Base-by-base conservation (phyloP, 768 basidiomycete genomes). In the Boletus sensibilis region DNA sequence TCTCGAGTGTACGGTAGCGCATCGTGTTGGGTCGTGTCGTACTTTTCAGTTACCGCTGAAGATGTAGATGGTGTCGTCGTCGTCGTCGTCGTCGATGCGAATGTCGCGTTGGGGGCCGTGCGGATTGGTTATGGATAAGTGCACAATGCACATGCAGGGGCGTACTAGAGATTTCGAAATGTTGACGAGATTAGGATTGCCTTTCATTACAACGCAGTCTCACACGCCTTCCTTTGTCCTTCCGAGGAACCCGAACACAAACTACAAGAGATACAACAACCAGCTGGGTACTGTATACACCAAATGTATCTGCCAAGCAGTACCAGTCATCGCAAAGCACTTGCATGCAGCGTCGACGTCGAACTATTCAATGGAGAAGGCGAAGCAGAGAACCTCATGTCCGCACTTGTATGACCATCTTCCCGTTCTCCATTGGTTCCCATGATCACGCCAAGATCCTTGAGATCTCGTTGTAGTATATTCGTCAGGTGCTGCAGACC, bases 1-100 rank as follows among this genome's bases (percentile, higher is more conserved):
- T 97, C 77, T 95, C 94, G 43, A 95, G 83, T 4, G 92, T 93
- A 57, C 90, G 83, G 71, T 90, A 91, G 58, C 91, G 87, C 92
- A 94, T 94, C 58, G 58, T 61, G 53, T 35, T 27, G 4, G 41
- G 47, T 25, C 38, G 57, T 52, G 57, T 58, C 44, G 50, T 29
- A 23, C 38, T 40, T 11, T 44, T 37, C 13, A 25, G 50, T 35
- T 34, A 9, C 38, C 2, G 23, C 38, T 34, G 13, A 18, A 20
- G 46, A 42, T 43, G 40, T 4, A 21, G 14, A 21, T 27, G 33
- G 21, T 47, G 42, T 41, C 42, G 55, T 55, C 1, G 53, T 57
- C 56, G 65, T 57, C 1, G 53, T 57, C 56, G 65, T 57, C 59
- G 57, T 52, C 45, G 50, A 27, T 37, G 48, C 20, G 12, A 29